A percentile compares a stretch with the other conserved stretches of the same genome.
These are phyloP conservation scores for Arctium minus DNA, from an alignment of 129 eudicot genomes.

Conservation along the genomic window DNA sequence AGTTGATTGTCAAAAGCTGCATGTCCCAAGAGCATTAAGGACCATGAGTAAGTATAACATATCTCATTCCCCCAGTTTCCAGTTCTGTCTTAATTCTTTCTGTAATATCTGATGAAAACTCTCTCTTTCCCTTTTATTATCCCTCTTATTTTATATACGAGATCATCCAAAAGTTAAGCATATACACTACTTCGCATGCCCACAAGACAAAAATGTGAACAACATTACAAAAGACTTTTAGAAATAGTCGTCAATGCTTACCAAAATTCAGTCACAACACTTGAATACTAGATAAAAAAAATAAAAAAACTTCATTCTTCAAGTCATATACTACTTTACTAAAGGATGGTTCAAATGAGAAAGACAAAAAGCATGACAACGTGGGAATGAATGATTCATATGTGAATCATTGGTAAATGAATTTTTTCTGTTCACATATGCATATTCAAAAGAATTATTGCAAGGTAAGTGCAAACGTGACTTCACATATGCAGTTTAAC, in stretches of 20 bases:
- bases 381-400: not conserved
- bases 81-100: not conserved
- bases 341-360: not conserved
- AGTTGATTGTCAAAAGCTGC: slow-evolving; percentile 40
- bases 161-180: too few species aligned
- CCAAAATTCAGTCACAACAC: not conserved
- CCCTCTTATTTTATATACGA: too few species aligned
- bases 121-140: too few species aligned
- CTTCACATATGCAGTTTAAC: not conserved
- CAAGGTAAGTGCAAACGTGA: not conserved
- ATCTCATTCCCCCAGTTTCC: not conserved
- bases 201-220: too few species aligned
- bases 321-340: not conserved
- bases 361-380: not conserved
- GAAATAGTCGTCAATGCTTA: not conserved
- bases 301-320: not conserved
- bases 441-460: not conserved
- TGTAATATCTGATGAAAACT: too few species aligned
- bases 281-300: not conserved
- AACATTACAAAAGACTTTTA: not conserved
- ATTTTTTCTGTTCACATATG: not conserved
- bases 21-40: slow-evolving; percentile 57
- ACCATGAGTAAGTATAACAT: slow-evolving; percentile 69
- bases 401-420: not conserved
- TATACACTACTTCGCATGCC: too few species aligned